Evolutionary conservation across 2,329 filamentous ascomycete species (phyloP).

Genomic region (Fusarium guadeloupense): DNA sequence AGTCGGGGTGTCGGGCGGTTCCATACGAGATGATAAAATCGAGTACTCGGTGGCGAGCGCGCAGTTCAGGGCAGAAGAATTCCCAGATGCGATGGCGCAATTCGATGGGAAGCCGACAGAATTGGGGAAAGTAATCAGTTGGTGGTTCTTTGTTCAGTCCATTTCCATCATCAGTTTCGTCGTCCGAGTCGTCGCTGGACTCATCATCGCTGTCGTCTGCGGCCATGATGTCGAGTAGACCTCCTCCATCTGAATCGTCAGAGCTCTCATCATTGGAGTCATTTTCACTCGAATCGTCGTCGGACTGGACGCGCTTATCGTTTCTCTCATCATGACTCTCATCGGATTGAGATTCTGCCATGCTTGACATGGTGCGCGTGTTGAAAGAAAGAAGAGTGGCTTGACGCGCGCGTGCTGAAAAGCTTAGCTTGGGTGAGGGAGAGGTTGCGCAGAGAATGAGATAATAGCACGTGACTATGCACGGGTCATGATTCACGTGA

Average conservation of each 20-base stretch:
- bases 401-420: constrained; percentile 13
- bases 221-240: constrained; percentile 40
- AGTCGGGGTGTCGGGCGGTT: constrained; percentile 9
- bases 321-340: neutral
- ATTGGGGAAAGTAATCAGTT: constrained; percentile 38
- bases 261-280: constrained; percentile 26
- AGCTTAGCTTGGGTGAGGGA: constrained; percentile 7
- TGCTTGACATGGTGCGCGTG: constrained; percentile 8
- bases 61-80: constrained; percentile 46
- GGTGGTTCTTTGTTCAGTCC: neutral
- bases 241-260: constrained; percentile 36
- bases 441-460: neutral
- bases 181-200: constrained; percentile 21
- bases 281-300: neutral
- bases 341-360: constrained; percentile 18
- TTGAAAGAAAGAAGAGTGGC: neutral
- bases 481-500: constrained; percentile 3
- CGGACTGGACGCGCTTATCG: neutral
- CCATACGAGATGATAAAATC: constrained; percentile 38
- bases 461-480: neutral
- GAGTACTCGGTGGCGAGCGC: constrained; percentile 42
- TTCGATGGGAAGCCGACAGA: constrained; percentile 44
- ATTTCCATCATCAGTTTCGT: neutral
- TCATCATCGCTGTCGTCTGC: constrained; percentile 37
- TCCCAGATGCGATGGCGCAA: constrained; percentile 47